Conservation (phyloP, 805 yeast genomes). For the Myxozyma mucilagina region DNA sequence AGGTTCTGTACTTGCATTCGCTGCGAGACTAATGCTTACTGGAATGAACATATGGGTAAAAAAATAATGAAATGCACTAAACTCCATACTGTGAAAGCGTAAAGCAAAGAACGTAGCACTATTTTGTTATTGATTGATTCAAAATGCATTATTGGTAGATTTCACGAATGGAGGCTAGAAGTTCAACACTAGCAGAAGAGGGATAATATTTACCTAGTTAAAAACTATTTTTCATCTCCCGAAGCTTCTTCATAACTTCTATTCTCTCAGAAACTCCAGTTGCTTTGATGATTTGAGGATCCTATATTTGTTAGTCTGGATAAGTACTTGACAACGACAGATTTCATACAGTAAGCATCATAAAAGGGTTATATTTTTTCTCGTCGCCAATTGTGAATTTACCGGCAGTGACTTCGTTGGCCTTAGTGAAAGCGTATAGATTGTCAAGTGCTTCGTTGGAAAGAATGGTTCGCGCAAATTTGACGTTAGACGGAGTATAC, state of each 20-base stretch:
- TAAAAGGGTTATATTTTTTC: conserved; percentile 79
- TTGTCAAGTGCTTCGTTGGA: conserved; percentile 53
- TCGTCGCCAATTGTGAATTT: conserved; percentile 83
- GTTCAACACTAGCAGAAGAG: background rate
- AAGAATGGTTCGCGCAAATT: conserved; percentile 69
- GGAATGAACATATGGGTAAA: background rate
- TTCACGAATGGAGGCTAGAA: background rate
- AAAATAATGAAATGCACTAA: background rate
- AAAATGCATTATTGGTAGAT: background rate
- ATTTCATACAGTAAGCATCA: conserved; percentile 49
- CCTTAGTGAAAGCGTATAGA: conserved; percentile 53
- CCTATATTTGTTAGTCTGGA: conserved; percentile 39
- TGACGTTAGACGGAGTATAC: conserved; percentile 79
- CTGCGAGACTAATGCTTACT: conserved; percentile 2
- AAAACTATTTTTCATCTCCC: conserved; percentile 68
- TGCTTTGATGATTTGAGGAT: conserved; percentile 59
- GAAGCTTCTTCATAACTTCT: conserved; percentile 68
- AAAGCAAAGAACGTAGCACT: background rate
- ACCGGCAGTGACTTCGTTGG: conserved; percentile 80
- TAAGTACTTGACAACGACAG: background rate
- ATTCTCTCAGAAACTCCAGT: conserved; percentile 54
- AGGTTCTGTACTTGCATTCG: background rate
- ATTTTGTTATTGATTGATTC: background rate
- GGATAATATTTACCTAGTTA: background rate
- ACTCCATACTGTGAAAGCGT: no score